Evolutionary conservation across 768 basidiomycete genomes (phyloP), one percentile per base, ranked within the genome.

Genomic region (Hericium alpestre): DNA sequence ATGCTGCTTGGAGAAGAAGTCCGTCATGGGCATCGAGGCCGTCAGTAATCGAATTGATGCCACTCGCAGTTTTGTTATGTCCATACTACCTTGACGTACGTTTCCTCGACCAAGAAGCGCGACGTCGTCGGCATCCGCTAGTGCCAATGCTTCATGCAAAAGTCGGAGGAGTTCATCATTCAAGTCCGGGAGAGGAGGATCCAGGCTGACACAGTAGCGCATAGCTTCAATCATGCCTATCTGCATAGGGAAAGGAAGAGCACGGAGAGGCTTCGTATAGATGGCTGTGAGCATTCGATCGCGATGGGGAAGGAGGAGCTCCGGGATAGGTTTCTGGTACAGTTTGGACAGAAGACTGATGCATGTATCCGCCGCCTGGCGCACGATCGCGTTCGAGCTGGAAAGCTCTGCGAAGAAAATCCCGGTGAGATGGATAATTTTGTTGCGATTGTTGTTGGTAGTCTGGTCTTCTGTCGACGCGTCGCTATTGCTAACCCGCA

Each of bases 201-300:
- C 81, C 38, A 97, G 74, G 57, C 82, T 87, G 59, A 99, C 82
- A 67, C 92, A 91, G 68, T 93, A 99, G 10, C 94, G 88, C 58
- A 98, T 84, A 16, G 93, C 93, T 65, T 98, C 96, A 58, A 98
- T 93, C 80, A 97, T 93, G 32, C 94, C 96, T 57, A 98, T 96
- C 69, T 98, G 96, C 65, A 92, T 91, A 15, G 87, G 79, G 68
- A 97, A 94, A 1, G 93, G 93, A 23, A 99, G 78, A 0, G 96
- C 96, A 54, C 96, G 79, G 18, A 99, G 79, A 12, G 96, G 96
- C 66, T 98, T 97, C n/a, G 89, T 90, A 73, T 88, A 98, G 62
- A 99, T 93, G 2, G 87, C 82, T 16, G 82, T 81, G 40, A 98
- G 76, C 73, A 98, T 85, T 32, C 92, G 84, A 60, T 93, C 91